These are phyloP conservation scores for Blastobotrys indianensis DNA, from an alignment of 1,139 yeast genomes.

Conservation along the genomic window DNA sequence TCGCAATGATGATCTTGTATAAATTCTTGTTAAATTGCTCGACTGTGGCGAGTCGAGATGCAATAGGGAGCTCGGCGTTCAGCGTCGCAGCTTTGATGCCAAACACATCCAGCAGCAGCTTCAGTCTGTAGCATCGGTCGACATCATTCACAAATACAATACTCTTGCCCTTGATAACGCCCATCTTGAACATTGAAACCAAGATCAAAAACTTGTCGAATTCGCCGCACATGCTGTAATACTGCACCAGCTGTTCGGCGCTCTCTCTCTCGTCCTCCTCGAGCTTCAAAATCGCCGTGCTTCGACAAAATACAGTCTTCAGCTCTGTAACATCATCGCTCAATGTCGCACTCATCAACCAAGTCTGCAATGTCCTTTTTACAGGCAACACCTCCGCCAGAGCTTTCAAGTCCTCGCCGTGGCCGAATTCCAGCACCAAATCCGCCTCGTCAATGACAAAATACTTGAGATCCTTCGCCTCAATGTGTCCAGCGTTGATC, in stretches of 20 bases:
- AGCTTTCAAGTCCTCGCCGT: constrained; percentile 68
- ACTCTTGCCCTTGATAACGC: constrained; percentile 85
- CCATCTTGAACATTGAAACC: constrained; percentile 86
- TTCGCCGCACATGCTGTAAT: constrained; percentile 79
- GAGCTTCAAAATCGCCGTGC: constrained; percentile 77
- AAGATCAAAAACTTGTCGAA: constrained; percentile 86
- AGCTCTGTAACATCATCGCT: constrained; percentile 78
- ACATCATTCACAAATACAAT: constrained; percentile 86
- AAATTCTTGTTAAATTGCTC: constrained; percentile 92
- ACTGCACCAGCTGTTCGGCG: constrained; percentile 66
- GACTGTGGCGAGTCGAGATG: constrained; percentile 89
- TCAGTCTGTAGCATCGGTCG: constrained; percentile 91
- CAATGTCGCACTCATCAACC: constrained; percentile 94
- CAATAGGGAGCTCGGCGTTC: constrained; percentile 88
- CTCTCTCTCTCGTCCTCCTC: constrained; percentile 42
- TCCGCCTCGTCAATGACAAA: constrained; percentile 96
- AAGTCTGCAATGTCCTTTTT: constrained; percentile 75
- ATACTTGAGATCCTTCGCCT: constrained; percentile 48
- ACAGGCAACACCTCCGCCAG: constrained; percentile 61
- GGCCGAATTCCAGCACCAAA: constrained; percentile 82
- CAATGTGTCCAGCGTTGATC: constrained; percentile 34
- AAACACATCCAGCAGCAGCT: constrained; percentile 87
- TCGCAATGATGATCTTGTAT: constrained; percentile 83
- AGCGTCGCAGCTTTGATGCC: constrained; percentile 85
- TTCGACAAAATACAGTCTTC: constrained; percentile 72